Evolutionary conservation across 2,329 filamentous ascomycete species (phyloP), one percentile per base, ranked within the genome.

Genomic region (Beauveria brongniartii): DNA sequence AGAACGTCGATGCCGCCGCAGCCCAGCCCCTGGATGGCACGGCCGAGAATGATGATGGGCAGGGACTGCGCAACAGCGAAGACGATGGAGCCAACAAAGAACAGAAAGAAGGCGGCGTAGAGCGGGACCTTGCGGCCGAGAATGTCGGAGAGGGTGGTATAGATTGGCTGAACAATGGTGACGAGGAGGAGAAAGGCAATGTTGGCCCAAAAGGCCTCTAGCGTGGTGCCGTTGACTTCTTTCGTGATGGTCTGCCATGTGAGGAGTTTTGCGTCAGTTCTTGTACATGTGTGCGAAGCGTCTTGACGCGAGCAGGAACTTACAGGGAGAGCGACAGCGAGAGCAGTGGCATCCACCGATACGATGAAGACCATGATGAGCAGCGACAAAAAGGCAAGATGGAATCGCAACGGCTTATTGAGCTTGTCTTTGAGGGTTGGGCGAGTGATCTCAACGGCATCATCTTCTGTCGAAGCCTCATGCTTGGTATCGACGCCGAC

Each of bases 181-280:
- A 82, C 84, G 6, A 84, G 82, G 5, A 91, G 79, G 3, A 90
- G 75, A 65, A 88, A 91, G 18, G 85, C 84, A 3, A 87, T 89
- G 1, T 86, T 87, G 3, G 85, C 81, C 88, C 87, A 90, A 67
- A 90, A 90, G 0, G 85, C 84, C 71, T 89, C 77, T 37, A 85
- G 79, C 2, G 81, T 81, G 0, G 78, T 78, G 26, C 82, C 82
- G 44, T 77, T 65, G 3, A 86, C 73, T 44, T 80, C 78, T 22
- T 71, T 65, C 10, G 82, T 77, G 61, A 85, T 82, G 6, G 63
- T 59, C 69, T 70, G 50, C 16, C 26, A 8, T 43, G 18, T 37
- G 20, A 10, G 10, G 16, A 52, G 18, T 20, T 43, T 2, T 34
- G 18, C 24, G 53, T 44, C 20, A 55, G 22, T 10, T 24, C 9